phyloP scores from a whole-genome alignment of 176 grass and related monocot genomes.

The Avena sativa region DNA sequence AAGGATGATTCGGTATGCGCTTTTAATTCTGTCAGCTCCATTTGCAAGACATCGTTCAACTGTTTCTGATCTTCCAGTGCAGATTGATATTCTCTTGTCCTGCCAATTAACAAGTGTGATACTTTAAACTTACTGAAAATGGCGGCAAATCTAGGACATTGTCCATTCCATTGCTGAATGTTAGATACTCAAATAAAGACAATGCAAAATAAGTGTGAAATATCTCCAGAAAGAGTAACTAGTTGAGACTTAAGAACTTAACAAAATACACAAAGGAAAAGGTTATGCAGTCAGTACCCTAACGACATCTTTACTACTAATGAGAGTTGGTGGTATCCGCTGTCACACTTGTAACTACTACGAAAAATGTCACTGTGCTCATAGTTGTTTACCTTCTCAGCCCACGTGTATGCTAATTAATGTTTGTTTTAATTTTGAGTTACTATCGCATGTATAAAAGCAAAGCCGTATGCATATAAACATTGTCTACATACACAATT shows the following conservation, averaged over 20 bases:
- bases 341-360: not conserved
- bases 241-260: constrained; percentile 24
- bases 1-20: constrained; percentile 60
- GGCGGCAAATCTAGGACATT: constrained; percentile 17
- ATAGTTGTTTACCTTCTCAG: not conserved
- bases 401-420: not conserved
- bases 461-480: not conserved
- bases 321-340: not conserved
- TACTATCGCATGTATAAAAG: not conserved
- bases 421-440: not conserved
- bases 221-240: not conserved
- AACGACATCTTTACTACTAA: not conserved
- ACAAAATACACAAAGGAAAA: not conserved
- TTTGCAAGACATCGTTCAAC: constrained; percentile 65
- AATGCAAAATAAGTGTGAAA: constrained; percentile 6
- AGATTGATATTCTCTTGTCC: constrained; percentile 76
- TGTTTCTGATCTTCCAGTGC: constrained; percentile 67
- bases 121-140: constrained; percentile 2
- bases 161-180: not conserved
- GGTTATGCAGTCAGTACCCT: not conserved
- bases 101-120: constrained; percentile 55
- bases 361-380: not conserved
- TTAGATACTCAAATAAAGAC: constrained; percentile 31
- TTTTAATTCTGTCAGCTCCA: constrained; percentile 67
- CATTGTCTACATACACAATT: not conserved